These are phyloP conservation scores for Xerophyta viscosa DNA, from an alignment of 106 monocot genomes.

Conservation along the genomic window DNA sequence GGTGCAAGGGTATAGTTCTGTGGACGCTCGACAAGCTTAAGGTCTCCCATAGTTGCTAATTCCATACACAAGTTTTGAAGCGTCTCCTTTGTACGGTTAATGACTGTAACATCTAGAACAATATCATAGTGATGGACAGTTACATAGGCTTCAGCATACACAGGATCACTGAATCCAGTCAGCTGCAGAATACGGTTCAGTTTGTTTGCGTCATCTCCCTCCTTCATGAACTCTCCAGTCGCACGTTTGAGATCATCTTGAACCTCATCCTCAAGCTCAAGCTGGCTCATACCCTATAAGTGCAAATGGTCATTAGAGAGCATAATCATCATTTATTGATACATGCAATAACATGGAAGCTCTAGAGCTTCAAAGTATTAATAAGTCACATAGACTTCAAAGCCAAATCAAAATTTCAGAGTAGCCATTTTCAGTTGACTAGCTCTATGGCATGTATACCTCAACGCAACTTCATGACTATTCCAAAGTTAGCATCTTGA, in stretches of 20 bases:
- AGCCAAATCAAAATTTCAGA: too few species aligned
- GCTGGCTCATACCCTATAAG: conserved; percentile 81
- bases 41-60: conserved; percentile 89
- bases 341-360: too few species aligned
- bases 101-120: conserved; percentile 89
- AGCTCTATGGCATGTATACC: too few species aligned
- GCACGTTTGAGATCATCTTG: conserved; percentile 92
- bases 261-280: conserved; percentile 90
- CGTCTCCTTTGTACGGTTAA: conserved; percentile 82
- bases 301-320: neutral
- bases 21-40: conserved; percentile 89
- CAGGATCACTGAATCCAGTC: conserved; percentile 88
- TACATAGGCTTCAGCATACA: conserved; percentile 92
- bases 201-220: conserved; percentile 73
- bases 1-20: conserved; percentile 89
- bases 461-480: too few species aligned
- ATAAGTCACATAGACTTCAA: too few species aligned
- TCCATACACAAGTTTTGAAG: conserved; percentile 90
- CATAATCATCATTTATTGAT: neutral
- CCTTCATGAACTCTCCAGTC: conserved; percentile 85
- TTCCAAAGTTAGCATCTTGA: too few species aligned
- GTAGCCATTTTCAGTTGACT: too few species aligned
- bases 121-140: conserved; percentile 95
- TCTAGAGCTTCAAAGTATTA: too few species aligned
- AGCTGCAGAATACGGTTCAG: conserved; percentile 85